phyloP scores from a whole-genome alignment of 2,329 filamentous ascomycete species.

The Exutisphaerella laricina region DNA sequence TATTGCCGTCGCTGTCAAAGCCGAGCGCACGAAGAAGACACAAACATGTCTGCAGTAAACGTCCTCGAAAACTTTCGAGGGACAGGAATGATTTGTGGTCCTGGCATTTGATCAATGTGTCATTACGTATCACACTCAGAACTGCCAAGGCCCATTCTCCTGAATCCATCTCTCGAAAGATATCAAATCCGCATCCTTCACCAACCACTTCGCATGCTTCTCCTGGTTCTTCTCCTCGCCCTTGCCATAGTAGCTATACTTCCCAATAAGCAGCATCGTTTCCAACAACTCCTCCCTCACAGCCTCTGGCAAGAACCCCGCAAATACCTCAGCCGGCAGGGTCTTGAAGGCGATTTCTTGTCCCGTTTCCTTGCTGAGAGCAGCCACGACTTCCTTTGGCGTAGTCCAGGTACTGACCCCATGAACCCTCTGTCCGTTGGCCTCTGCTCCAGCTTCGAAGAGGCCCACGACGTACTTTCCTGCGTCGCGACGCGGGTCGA shows the following conservation, averaged over 20 bases:
- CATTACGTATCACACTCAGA: no score
- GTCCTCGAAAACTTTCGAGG: no score
- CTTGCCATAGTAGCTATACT: slow-evolving; percentile 27
- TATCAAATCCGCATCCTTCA: slow-evolving; percentile 20
- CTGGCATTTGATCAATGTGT: no score
- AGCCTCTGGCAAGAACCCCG: slow-evolving; percentile 22
- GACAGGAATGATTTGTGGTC: no score
- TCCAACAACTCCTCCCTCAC: slow-evolving; percentile 28
- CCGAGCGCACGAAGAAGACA: no score
- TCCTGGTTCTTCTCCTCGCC: slow-evolving; percentile 26
- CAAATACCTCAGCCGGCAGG: slow-evolving; percentile 24
- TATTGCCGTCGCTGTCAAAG: no score
- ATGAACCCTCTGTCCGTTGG: slow-evolving; percentile 25
- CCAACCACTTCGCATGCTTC: slow-evolving; percentile 24
- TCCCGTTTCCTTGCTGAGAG: slow-evolving; percentile 21
- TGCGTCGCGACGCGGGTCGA: slow-evolving; percentile 24
- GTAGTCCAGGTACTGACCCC: slow-evolving; percentile 28
- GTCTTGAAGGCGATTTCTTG: slow-evolving; percentile 24
- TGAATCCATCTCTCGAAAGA: slow-evolving; percentile 18
- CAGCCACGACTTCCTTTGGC: slow-evolving; percentile 24
- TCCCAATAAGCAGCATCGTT: slow-evolving; percentile 27
- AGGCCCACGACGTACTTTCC: slow-evolving; percentile 30
- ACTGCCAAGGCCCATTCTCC: slow-evolving; percentile 20
- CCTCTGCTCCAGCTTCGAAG: slow-evolving; percentile 23
- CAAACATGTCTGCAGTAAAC: no score